These are phyloP conservation scores for Aspergillus thermomutatus DNA, from an alignment of 2,329 filamentous ascomycete genomes.

Conservation along the genomic window DNA sequence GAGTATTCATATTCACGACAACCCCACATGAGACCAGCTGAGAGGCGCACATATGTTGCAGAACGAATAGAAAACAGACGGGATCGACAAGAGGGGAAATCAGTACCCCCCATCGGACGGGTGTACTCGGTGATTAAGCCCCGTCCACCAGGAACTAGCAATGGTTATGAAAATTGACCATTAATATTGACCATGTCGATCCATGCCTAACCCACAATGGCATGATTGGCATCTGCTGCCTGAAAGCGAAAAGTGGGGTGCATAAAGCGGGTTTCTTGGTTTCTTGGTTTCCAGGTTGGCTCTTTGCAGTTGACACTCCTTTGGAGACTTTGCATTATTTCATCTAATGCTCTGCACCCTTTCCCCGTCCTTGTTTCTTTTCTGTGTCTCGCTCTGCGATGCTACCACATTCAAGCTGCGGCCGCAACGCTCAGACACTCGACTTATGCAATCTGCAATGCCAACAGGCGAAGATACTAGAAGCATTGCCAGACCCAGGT, in stretches of 20 bases:
- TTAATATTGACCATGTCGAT: background rate
- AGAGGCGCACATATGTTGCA: background rate
- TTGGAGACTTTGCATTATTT: too few species aligned
- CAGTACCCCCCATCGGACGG: too few species aligned
- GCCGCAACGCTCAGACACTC: background rate
- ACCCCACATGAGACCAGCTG: too few species aligned
- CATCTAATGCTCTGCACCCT: too few species aligned
- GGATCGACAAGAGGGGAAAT: background rate
- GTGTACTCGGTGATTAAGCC: too few species aligned
- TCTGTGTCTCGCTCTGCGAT: background rate
- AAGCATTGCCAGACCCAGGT: too few species aligned
- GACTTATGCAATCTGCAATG: background rate
- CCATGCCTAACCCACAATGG: background rate
- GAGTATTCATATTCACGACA: background rate
- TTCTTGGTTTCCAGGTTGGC: background rate
- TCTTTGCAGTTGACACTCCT: background rate
- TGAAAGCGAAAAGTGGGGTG: conserved; percentile 1
- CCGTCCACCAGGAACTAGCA: background rate
- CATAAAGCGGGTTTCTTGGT: conserved; percentile 1
- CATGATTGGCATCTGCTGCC: background rate
- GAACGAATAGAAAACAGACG: background rate
- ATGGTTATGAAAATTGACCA: too few species aligned
- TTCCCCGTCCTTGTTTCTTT: conserved; percentile 1
- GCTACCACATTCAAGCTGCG: too few species aligned
- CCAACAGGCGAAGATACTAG: background rate